phyloP scores from a whole-genome alignment of 2,329 filamentous ascomycete species.

The Sporothrix protearum region DNA sequence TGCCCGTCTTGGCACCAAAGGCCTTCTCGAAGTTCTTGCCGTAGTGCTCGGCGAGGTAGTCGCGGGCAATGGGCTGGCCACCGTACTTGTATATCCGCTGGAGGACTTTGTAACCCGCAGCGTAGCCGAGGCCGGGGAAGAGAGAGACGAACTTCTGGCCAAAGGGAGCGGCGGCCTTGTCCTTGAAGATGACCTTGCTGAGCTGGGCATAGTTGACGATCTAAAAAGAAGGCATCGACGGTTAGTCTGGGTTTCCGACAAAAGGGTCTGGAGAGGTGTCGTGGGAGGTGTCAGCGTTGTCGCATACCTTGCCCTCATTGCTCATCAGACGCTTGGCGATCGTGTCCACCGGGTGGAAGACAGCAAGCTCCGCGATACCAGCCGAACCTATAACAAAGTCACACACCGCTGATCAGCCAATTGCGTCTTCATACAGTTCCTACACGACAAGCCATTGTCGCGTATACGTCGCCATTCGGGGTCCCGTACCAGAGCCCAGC shows the following conservation, averaged over 20 bases:
- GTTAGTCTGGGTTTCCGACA: not conserved
- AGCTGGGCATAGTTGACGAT: constrained; percentile 61
- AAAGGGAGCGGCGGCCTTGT: constrained; percentile 69
- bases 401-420: constrained; percentile 27
- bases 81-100: constrained; percentile 99
- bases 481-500: constrained; percentile 74
- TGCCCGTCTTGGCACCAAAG: constrained; percentile 95
- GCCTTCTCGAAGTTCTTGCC: constrained; percentile 78
- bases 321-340: constrained; percentile 99
- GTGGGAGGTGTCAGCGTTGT: not conserved
- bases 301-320: constrained; percentile 72
- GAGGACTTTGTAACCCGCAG: constrained; percentile 92
- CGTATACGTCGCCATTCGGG: not conserved
- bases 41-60: constrained; percentile 79
- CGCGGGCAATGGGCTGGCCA: constrained; percentile 89
- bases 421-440: not conserved
- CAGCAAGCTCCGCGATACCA: constrained; percentile 85
- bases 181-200: constrained; percentile 91
- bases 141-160: constrained; percentile 85
- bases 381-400: constrained; percentile 66
- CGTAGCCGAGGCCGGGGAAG: constrained; percentile 95
- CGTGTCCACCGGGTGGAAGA: constrained; percentile 96
- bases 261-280: not conserved
- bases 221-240: constrained; percentile 34
- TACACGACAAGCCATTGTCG: not conserved